Evolutionary conservation across 192 early-diverging fungal species (phyloP).

Genomic region (Mortierella alpina): DNA sequence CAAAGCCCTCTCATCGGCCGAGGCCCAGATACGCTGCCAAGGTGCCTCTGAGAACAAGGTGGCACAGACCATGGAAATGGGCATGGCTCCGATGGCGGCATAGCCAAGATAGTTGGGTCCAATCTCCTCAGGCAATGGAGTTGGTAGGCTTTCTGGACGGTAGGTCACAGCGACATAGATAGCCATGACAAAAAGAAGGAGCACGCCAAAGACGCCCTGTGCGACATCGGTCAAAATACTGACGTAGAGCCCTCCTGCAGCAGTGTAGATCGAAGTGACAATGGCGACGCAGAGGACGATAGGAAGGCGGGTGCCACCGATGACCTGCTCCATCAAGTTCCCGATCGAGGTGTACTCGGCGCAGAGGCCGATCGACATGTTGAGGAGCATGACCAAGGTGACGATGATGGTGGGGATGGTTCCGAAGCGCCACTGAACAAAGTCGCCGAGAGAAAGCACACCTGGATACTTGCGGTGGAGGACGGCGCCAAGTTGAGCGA

Average conservation of each 20-base stretch:
- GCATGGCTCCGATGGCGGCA: slow-evolving; percentile 71
- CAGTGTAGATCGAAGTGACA: slow-evolving; percentile 75
- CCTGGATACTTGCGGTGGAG: slow-evolving; percentile 67
- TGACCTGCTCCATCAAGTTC: slow-evolving; percentile 64
- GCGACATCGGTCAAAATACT: slow-evolving; percentile 74
- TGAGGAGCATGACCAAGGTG: slow-evolving; percentile 68
- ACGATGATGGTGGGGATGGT: slow-evolving; percentile 66
- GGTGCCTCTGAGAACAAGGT: slow-evolving; percentile 77
- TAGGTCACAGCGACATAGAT: slow-evolving; percentile 67
- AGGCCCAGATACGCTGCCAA: slow-evolving; percentile 82
- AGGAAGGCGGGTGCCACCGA: slow-evolving; percentile 65
- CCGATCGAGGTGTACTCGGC: slow-evolving; percentile 76
- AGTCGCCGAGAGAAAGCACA: slow-evolving; percentile 74
- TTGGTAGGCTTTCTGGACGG: slow-evolving; percentile 58
- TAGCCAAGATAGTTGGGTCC: slow-evolving; percentile 74
- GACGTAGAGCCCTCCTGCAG: slow-evolving; percentile 75
- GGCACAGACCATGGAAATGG: slow-evolving; percentile 69
- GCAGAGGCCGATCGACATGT: slow-evolving; percentile 70
- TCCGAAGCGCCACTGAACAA: slow-evolving; percentile 72
- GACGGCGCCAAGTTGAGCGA: slow-evolving; percentile 68
- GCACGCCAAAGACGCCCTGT: slow-evolving; percentile 66
- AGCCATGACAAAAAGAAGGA: slow-evolving; percentile 63
- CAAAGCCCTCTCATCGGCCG: slow-evolving; percentile 70
- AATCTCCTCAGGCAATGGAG: slow-evolving; percentile 60
- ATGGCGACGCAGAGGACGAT: slow-evolving; percentile 70